Percentiles rank a stretch among this genome's conserved stretches.
These are phyloP conservation scores for Aspergillus sp. DNA, from an alignment of 2,329 filamentous ascomycete genomes.

Conservation along the genomic window DNA sequence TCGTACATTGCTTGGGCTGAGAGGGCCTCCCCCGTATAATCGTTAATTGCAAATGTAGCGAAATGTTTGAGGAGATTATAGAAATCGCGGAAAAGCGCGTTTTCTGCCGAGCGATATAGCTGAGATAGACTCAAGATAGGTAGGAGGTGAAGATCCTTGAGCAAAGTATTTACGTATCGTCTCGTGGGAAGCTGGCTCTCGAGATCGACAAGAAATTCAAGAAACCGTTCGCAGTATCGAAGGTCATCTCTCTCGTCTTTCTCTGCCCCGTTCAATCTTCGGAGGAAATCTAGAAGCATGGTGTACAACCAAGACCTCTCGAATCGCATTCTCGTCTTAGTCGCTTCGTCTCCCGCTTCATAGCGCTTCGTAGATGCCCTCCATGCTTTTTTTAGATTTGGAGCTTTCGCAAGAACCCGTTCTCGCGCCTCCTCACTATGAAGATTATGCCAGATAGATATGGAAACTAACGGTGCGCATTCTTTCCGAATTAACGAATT, in stretches of 20 bases:
- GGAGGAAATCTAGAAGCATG: slow-evolving; percentile 78
- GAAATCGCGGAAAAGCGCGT: slow-evolving; percentile 77
- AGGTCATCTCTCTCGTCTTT: slow-evolving; percentile 58
- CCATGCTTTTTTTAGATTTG: slow-evolving; percentile 86
- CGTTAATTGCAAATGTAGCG: slow-evolving; percentile 83
- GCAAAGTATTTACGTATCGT: slow-evolving; percentile 84
- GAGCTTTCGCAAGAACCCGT: slow-evolving; percentile 66
- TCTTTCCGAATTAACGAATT: slow-evolving; percentile 88
- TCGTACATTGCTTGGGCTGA: slow-evolving; percentile 73
- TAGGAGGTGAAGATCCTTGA: slow-evolving; percentile 82
- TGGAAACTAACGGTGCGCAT: slow-evolving; percentile 91
- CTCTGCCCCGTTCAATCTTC: slow-evolving; percentile 62
- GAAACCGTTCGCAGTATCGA: slow-evolving; percentile 85
- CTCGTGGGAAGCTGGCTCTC: slow-evolving; percentile 92
- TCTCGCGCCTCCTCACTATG: slow-evolving; percentile 75
- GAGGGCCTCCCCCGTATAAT: slow-evolving; percentile 79
- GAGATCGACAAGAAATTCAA: slow-evolving; percentile 86
- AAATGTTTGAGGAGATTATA: slow-evolving; percentile 81
- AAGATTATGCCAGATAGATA: slow-evolving; percentile 93
- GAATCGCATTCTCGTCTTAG: slow-evolving; percentile 78
- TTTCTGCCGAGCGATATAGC: slow-evolving; percentile 71
- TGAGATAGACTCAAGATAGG: slow-evolving; percentile 76
- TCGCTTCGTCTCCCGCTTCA: slow-evolving; percentile 77
- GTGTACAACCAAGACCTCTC: slow-evolving; percentile 93
- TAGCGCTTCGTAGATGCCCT: slow-evolving; percentile 81